phyloP scores from a whole-genome alignment of 768 basidiomycete genomes.

The Vararia minispora region DNA sequence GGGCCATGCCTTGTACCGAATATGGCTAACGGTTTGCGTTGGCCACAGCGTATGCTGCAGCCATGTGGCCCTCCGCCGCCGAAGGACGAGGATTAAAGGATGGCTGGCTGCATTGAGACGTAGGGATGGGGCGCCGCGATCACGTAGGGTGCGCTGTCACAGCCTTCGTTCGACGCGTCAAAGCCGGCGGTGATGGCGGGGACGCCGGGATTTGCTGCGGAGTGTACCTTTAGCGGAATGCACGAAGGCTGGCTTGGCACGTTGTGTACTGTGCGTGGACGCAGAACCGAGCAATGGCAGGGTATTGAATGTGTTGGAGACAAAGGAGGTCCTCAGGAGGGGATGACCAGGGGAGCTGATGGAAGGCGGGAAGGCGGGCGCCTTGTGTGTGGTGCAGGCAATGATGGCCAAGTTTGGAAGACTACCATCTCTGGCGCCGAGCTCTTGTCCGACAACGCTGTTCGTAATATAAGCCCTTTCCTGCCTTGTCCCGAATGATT shows the following conservation, averaged over 20 bases:
- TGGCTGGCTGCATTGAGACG: not conserved
- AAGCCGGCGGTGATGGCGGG: not conserved
- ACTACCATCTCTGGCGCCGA: no score
- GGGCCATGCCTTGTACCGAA: not conserved
- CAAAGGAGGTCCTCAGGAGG: no score
- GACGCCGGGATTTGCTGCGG: not conserved
- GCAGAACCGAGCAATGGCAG: no score
- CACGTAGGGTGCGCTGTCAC: not conserved
- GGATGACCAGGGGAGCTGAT: no score
- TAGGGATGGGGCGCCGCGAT: not conserved
- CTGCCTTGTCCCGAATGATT: no score
- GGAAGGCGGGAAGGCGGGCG: no score
- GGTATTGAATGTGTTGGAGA: no score
- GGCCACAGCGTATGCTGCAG: conserved; percentile 37
- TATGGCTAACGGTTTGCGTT: not conserved
- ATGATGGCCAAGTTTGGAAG: no score
- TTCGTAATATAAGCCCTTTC: no score
- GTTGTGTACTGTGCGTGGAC: not conserved
- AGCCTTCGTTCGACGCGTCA: not conserved
- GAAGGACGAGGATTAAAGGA: conserved; percentile 66
- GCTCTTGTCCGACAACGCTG: no score
- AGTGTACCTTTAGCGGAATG: not conserved
- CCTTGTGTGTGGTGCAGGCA: no score
- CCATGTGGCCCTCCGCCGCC: conserved; percentile 42
- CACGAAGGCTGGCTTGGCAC: not conserved